Conservation (phyloP, 352 stramenopile genomes). For the Phytophthora pisi region DNA sequence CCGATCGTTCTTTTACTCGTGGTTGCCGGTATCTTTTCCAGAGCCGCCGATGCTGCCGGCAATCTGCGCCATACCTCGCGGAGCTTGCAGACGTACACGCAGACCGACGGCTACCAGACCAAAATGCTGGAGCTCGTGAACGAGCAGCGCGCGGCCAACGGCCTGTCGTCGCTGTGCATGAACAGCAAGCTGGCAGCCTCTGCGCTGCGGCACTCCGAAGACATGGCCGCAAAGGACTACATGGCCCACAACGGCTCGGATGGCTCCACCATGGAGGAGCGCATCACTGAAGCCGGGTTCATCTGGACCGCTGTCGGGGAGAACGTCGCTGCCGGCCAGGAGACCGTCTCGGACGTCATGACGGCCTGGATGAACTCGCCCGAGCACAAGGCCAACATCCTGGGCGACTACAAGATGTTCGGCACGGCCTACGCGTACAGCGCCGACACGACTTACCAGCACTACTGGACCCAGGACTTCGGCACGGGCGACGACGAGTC, state of each 20-base stretch:
- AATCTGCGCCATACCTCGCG: slow-evolving; percentile 19
- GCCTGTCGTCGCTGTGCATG: slow-evolving; percentile 37
- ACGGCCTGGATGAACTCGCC: slow-evolving; percentile 58
- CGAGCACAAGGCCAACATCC: slow-evolving; percentile 51
- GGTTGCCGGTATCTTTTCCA: slow-evolving; percentile 12
- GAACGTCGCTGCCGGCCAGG: slow-evolving; percentile 55
- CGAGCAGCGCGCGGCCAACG: slow-evolving; percentile 40
- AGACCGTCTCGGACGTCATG: slow-evolving; percentile 48
- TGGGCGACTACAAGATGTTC: slow-evolving; percentile 39
- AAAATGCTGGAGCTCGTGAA: slow-evolving; percentile 42
- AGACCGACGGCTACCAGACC: slow-evolving; percentile 24
- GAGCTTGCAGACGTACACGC: slow-evolving; percentile 29
- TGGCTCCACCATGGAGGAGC: slow-evolving; percentile 43
- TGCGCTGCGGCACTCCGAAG: slow-evolving; percentile 25
- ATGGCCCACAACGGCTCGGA: slow-evolving; percentile 54
- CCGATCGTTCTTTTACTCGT: slow-evolving; percentile 17
- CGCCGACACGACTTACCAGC: slow-evolving; percentile 35
- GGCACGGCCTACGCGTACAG: slow-evolving; percentile 35
- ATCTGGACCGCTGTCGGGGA: slow-evolving; percentile 50
- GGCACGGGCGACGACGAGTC: slow-evolving; percentile 30
- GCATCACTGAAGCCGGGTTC: slow-evolving; percentile 52
- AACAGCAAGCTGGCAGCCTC: slow-evolving; percentile 39
- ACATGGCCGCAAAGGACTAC: slow-evolving; percentile 46
- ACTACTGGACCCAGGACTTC: slow-evolving; percentile 65
- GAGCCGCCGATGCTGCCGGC: neutral